Conservation (phyloP, 2,329 filamentous ascomycete genomes). For the Stromatinia cepivora region DNA sequence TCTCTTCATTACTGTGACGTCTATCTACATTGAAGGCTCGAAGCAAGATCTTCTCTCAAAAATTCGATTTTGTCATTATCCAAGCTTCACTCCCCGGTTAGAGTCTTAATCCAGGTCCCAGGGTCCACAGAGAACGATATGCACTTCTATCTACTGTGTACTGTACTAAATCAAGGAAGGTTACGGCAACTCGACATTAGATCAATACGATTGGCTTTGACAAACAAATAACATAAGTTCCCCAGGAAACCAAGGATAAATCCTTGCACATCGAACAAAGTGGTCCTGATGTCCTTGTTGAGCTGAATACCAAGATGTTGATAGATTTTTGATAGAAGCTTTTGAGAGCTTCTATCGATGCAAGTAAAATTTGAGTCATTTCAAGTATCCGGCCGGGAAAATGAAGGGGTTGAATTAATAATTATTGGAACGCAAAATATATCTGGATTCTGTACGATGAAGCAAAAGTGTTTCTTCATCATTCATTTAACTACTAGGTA, state of each 20-base stretch:
- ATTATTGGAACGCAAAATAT: neutral
- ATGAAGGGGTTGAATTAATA: neutral
- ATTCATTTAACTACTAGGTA: neutral
- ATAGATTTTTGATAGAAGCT: neutral
- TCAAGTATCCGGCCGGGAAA: neutral
- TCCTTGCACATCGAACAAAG: neutral
- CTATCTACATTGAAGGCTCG: neutral
- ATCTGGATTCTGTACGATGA: neutral
- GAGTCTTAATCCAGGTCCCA: constrained; percentile 1
- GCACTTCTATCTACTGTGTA: neutral
- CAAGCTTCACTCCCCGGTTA: neutral
- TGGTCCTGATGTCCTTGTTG: constrained; percentile 7
- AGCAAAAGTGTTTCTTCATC: neutral
- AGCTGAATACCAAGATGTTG: neutral
- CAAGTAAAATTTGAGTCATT: neutral
- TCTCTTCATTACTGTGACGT: neutral
- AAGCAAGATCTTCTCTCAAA: constrained; percentile 9
- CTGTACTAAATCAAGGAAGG: constrained; percentile 7
- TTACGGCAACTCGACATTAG: neutral
- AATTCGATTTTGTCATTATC: neutral
- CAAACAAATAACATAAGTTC: neutral
- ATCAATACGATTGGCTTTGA: neutral
- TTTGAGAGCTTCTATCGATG: neutral
- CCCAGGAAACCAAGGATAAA: constrained; percentile 12
- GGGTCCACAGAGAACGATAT: constrained; percentile 8